phyloP scores from a whole-genome alignment of 805 yeast species.

The Saccharomycopsis capsularis region DNA sequence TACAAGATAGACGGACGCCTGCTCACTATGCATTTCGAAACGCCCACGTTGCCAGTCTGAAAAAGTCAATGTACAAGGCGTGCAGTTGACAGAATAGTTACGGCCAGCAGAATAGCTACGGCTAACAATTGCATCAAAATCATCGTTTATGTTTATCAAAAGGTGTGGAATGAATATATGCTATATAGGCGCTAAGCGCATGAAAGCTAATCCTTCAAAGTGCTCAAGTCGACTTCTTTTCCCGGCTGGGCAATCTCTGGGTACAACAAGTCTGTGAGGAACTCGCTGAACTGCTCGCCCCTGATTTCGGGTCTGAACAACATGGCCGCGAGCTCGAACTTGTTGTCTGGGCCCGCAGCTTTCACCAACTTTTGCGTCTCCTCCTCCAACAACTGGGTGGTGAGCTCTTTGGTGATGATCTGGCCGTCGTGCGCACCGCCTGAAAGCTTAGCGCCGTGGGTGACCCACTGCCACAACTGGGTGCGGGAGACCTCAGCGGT shows the following conservation, averaged over 20 bases:
- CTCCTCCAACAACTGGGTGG: slow-evolving; percentile 49
- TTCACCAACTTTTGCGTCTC: slow-evolving; percentile 49
- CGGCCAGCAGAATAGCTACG: too few species aligned
- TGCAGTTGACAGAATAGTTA: too few species aligned
- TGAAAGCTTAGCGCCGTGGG: slow-evolving; percentile 53
- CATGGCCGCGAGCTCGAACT: slow-evolving; percentile 60
- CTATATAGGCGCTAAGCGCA: too few species aligned
- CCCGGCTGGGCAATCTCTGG: slow-evolving; percentile 57
- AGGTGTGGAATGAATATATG: too few species aligned
- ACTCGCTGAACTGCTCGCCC: slow-evolving; percentile 68
- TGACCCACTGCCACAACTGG: slow-evolving; percentile 79
- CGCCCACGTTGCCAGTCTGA: too few species aligned
- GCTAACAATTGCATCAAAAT: too few species aligned
- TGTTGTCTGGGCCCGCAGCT: slow-evolving; percentile 52
- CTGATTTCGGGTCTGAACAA: slow-evolving; percentile 67
- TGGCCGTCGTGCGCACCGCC: slow-evolving; percentile 50
- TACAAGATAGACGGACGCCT: too few species aligned
- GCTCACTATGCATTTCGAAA: too few species aligned
- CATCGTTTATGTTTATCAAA: too few species aligned
- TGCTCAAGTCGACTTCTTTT: slow-evolving; percentile 26
- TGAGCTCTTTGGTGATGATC: slow-evolving; percentile 52
- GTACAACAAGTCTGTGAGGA: slow-evolving; percentile 68
- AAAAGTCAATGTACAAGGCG: too few species aligned
- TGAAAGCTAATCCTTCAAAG: slow-evolving; percentile 25
- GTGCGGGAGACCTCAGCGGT: slow-evolving; percentile 84